Percentiles rank a stretch among this genome's conserved stretches.
Conservation (phyloP, 495 filamentous ascomycete species). For the Thermochaetoides thermophila region DNA sequence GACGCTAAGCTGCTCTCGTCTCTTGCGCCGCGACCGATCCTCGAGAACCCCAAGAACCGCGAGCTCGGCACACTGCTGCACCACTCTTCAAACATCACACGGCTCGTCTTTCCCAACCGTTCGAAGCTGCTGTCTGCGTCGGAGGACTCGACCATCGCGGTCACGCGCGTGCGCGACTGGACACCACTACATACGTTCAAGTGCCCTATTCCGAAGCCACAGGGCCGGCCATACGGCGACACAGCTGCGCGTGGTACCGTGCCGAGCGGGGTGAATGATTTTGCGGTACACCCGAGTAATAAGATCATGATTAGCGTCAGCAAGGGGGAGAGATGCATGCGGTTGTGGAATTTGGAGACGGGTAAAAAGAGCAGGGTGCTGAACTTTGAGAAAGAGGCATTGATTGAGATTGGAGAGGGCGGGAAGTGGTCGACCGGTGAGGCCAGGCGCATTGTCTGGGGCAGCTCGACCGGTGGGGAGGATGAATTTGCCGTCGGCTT, state of each 20-base stretch:
- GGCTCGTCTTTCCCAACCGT: constrained; percentile 68
- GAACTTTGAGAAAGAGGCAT: constrained; percentile 56
- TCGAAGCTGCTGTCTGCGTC: constrained; percentile 72
- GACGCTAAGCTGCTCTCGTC: constrained; percentile 35
- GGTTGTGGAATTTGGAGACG: constrained; percentile 93
- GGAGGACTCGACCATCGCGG: constrained; percentile 78
- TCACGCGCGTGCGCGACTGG: constrained; percentile 82
- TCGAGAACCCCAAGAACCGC: constrained; percentile 73
- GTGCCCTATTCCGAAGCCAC: constrained; percentile 68
- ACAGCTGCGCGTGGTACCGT: constrained; percentile 69
- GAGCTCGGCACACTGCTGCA: constrained; percentile 78
- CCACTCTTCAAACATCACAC: constrained; percentile 65
- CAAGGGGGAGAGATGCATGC: constrained; percentile 76
- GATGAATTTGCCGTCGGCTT: constrained; percentile 84
- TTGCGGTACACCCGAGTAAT: constrained; percentile 89
- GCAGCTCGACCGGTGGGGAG: constrained; percentile 39
- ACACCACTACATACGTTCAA: constrained; percentile 78
- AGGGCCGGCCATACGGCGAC: constrained; percentile 76
- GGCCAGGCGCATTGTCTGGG: constrained; percentile 75
- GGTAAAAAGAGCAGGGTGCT: constrained; percentile 88
- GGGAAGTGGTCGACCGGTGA: constrained; percentile 65
- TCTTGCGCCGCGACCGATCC: constrained; percentile 49
- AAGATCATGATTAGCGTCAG: constrained; percentile 90
- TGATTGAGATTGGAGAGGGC: constrained; percentile 60
- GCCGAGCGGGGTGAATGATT: constrained; percentile 86